A percentile compares a stretch with the other conserved stretches of the same genome.
Conservation (phyloP, 169 alveolate genomes). For the Plasmodium falciparum region DNA sequence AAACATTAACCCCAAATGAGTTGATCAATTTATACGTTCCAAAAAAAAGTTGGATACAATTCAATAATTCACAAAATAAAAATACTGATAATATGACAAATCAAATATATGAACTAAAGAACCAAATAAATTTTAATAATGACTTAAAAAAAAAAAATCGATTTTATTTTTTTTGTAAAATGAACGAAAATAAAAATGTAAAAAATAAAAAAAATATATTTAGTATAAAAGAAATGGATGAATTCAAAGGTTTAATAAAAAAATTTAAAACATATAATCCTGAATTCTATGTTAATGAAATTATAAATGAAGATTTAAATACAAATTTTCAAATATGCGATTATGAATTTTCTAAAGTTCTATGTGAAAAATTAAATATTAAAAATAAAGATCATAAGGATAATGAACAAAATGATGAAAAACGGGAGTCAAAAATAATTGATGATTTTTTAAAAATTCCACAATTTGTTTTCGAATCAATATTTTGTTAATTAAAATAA, state of each 20-base stretch:
- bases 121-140: constrained; percentile 56
- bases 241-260: constrained; percentile 39
- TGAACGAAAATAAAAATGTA: constrained; percentile 28
- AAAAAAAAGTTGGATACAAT: constrained; percentile 52
- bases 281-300: constrained; percentile 51
- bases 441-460: constrained; percentile 47
- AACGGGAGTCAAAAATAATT: neutral
- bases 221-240: constrained; percentile 31
- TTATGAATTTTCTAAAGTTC: constrained; percentile 27
- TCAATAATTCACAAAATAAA: neutral
- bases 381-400: constrained; percentile 5
- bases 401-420: constrained; percentile 6
- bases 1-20: constrained; percentile 19
- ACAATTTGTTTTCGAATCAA: constrained; percentile 40
- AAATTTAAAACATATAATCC: constrained; percentile 28
- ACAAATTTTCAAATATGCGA: constrained; percentile 46
- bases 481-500: constrained; percentile 27
- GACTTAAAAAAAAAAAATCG: constrained; percentile 70
- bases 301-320: constrained; percentile 43
- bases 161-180: constrained; percentile 67
- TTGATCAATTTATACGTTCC: constrained; percentile 60
- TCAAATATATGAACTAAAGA: constrained; percentile 39
- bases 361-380: constrained; percentile 61
- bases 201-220: constrained; percentile 27
- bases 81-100: constrained; percentile 4